phyloP scores from a whole-genome alignment of 1,284 basidiomycete species.

The Sporisorium iseilematis-ciliati region DNA sequence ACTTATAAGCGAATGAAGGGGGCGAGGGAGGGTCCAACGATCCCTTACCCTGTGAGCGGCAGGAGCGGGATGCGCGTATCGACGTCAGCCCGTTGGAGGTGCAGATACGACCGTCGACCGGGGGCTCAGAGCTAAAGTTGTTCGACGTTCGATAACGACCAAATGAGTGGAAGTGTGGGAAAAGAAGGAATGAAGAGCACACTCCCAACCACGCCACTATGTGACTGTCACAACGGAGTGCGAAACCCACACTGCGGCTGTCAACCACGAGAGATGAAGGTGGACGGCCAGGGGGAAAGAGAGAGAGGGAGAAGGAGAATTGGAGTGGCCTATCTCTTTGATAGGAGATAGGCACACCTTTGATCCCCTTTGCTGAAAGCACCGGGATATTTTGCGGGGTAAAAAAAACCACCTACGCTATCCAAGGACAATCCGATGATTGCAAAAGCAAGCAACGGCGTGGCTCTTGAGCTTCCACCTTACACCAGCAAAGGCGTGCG shows the following conservation, averaged over 20 bases:
- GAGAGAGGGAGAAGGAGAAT: neutral
- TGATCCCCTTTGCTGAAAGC: neutral
- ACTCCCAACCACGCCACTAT: neutral
- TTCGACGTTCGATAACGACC: constrained; percentile 4
- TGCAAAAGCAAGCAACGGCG: no score
- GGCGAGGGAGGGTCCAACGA: neutral
- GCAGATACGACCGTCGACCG: neutral
- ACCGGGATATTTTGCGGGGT: constrained; percentile 14
- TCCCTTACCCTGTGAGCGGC: neutral
- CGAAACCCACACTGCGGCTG: neutral
- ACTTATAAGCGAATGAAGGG: constrained; percentile 7
- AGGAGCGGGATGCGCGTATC: neutral
- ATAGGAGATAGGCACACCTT: constrained; percentile 34
- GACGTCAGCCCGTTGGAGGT: no score
- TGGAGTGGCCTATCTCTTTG: constrained; percentile 15
- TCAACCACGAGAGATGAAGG: neutral
- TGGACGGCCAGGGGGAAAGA: neutral
- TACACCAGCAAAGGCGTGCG: no score
- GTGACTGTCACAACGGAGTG: neutral
- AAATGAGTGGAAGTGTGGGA: neutral
- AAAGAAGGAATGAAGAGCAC: neutral
- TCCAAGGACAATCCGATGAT: no score
- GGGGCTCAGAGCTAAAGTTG: neutral
- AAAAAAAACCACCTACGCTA: neutral
- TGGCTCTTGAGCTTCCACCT: no score